These are phyloP conservation scores for Zasmidium citrigriseum DNA, from an alignment of 2,329 filamentous ascomycete genomes.

Conservation along the genomic window DNA sequence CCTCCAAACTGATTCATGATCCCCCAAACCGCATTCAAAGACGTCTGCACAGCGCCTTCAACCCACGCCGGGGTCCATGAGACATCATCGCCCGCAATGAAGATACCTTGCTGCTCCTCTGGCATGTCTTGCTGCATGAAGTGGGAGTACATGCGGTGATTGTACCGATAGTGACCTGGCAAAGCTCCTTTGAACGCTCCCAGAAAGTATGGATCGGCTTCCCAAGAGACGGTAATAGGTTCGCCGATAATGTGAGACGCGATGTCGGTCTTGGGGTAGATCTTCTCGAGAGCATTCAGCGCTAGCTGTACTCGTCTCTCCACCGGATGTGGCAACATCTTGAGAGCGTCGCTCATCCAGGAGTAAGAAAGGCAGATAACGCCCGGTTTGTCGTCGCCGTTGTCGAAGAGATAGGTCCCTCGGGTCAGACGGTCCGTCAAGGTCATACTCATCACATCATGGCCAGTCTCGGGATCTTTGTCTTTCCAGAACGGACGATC, in stretches of 20 bases:
- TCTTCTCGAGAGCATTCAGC: neutral
- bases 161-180: neutral
- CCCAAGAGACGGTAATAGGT: neutral
- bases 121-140: neutral
- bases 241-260: neutral
- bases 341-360: neutral
- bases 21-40: neutral
- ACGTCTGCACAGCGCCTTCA: neutral
- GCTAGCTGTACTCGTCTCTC: neutral
- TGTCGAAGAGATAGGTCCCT: neutral
- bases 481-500: neutral
- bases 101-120: neutral
- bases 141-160: neutral
- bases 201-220: neutral
- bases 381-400: neutral
- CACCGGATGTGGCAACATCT: neutral
- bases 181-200: neutral
- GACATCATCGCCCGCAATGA: neutral
- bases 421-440: neutral
- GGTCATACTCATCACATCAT: neutral
- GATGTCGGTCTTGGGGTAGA: neutral
- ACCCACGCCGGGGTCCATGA: neutral
- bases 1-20: neutral
- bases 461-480: neutral
- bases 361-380: neutral